Conservation (phyloP, 2,329 filamentous ascomycete species). For the Pseudogymnoascus sp. region DNA sequence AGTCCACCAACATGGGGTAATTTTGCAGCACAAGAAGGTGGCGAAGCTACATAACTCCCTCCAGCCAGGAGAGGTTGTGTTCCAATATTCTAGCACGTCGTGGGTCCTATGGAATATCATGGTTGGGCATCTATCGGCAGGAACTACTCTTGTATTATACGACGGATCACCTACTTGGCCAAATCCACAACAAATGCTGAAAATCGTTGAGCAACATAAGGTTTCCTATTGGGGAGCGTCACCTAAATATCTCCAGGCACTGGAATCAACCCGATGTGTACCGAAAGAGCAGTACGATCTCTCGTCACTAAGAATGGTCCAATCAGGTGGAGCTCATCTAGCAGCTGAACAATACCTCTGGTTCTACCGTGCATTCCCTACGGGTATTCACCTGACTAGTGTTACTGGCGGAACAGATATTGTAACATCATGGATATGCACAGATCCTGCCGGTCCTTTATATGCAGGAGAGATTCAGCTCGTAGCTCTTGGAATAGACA, state of each 20-base stretch:
- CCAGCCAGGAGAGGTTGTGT: slow-evolving; percentile 31
- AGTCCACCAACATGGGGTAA: slow-evolving; percentile 36
- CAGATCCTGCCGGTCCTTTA: slow-evolving; percentile 34
- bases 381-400: slow-evolving; percentile 31
- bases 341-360: slow-evolving; percentile 36
- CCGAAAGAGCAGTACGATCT: slow-evolving; percentile 33
- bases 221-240: slow-evolving; percentile 37
- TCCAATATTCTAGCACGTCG: slow-evolving; percentile 39
- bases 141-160: slow-evolving; percentile 35
- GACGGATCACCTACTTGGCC: slow-evolving; percentile 37
- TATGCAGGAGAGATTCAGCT: slow-evolving; percentile 39
- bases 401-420: slow-evolving; percentile 41
- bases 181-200: slow-evolving; percentile 28
- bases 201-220: slow-evolving; percentile 29
- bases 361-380: slow-evolving; percentile 36
- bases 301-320: slow-evolving; percentile 32
- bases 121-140: slow-evolving; percentile 34
- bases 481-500: slow-evolving; percentile 36
- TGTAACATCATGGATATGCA: slow-evolving; percentile 36
- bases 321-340: slow-evolving; percentile 37
- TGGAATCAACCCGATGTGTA: slow-evolving; percentile 27
- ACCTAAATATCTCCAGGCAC: slow-evolving; percentile 37
- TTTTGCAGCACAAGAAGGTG: slow-evolving; percentile 37
- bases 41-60: slow-evolving; percentile 36
- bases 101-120: slow-evolving; percentile 41